Evolutionary conservation across 352 stramenopile genomes (phyloP), one percentile per base, ranked within the genome.

Genomic region (Phytopythium ostracodes): DNA sequence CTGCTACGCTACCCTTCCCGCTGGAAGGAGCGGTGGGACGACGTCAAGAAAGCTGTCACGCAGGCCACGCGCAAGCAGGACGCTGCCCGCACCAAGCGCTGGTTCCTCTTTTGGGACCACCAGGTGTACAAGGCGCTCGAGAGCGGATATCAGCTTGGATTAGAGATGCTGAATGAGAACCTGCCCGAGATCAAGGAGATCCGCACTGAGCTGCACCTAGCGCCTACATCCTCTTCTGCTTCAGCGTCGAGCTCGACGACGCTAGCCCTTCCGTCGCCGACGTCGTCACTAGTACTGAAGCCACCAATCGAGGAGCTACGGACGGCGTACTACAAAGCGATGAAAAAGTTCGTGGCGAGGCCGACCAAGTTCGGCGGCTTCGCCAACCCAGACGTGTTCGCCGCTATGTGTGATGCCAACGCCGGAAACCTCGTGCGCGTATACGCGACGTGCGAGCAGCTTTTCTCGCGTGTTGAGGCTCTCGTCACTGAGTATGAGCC

Each of bases 121-220:
- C 95, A 98, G 67, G 68, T 98, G 24, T 98, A 98, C 77, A 98
- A 98, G 56, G 91, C 95, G 5, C 67, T 98, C 2, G 95, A 98
- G 63, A 89, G 88, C 24, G 91, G 88, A 3, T 98, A 98, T 57
- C 88, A 97, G 62, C 80, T 96, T n/a, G 96, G 92, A 0, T 78
- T 98, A 4, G 94, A 98, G 62, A 96, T 88, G 67, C 77, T 98
- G 10, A 98, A 98, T 60, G 90, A 98, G 51, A 93, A 96, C 54
- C 64, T 98, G 2, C 80, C 88, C 2, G 92, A 97, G 62, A 91
- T 97, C 54, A 96, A 96, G 47, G 85, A 92, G 53, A 87, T 92
- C 51, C 79, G 78, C 60, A 90, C 81, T 0, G 87, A 95, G 54
- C 59, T 95, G 20, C 75, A 88, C 17, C 91, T 95, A 22, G 79